These are phyloP conservation scores for Penicillium samsonianum DNA, from an alignment of 495 filamentous ascomycete genomes.

Conservation along the genomic window DNA sequence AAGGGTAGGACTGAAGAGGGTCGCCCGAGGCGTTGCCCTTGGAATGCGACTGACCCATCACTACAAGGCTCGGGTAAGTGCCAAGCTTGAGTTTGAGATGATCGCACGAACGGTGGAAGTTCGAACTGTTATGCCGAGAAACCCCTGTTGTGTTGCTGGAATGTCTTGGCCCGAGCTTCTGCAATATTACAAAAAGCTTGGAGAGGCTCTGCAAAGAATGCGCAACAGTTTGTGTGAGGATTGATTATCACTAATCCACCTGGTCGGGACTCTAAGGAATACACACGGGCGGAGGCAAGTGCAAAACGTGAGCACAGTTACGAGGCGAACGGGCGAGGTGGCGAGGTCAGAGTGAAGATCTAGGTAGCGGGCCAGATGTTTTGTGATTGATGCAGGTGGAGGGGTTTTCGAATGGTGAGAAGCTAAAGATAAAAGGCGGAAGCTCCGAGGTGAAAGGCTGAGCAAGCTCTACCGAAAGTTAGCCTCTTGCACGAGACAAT, in stretches of 20 bases:
- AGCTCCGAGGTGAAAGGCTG: constrained; percentile 19
- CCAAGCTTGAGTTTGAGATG: constrained; percentile 35
- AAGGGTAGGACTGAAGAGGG: constrained; percentile 76
- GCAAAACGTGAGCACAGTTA: not conserved
- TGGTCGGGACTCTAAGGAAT: not conserved
- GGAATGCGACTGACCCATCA: constrained; percentile 92
- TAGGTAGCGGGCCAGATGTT: not conserved
- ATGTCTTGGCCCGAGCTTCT: constrained; percentile 41
- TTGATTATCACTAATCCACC: not conserved
- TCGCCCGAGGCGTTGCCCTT: constrained; percentile 65
- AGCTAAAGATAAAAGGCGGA: not conserved
- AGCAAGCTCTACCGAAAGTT: constrained; percentile 27
- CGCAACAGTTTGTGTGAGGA: constrained; percentile 13
- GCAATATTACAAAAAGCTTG: constrained; percentile 28
- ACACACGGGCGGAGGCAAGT: not conserved
- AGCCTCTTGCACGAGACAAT: constrained; percentile 19
- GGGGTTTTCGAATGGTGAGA: constrained; percentile 12
- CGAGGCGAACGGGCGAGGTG: not conserved
- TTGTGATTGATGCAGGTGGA: not conserved
- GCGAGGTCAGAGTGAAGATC: not conserved
- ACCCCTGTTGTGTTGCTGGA: constrained; percentile 33
- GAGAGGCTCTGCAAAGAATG: constrained; percentile 14
- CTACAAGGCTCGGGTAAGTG: constrained; percentile 41
- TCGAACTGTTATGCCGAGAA: constrained; percentile 30
- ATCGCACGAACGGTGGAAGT: constrained; percentile 32